Base-by-base conservation (phyloP, 495 filamentous ascomycete species). In the Physcia stellaris region DNA sequence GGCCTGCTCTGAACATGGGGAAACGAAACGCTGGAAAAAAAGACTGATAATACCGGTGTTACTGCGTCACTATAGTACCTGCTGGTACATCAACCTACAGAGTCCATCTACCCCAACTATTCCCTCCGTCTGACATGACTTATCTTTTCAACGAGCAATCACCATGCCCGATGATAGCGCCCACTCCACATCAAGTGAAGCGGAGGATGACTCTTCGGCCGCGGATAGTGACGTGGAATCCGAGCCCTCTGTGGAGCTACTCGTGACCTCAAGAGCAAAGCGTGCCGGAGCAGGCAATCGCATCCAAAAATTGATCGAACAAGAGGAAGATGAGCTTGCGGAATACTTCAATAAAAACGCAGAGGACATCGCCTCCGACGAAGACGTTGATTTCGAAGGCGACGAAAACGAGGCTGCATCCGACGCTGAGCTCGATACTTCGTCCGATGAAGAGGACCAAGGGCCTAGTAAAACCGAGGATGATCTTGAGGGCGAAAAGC, bases 261-360 rank as follows among this genome's bases (percentile, higher is more conserved):
- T 94, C 50, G 77, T 81, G 34, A 75, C 76, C 26, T 77, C 82
- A 32, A 78, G 88, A 47, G 70, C 70, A 39, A 83, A 79, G 56
- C 83, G 88, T 53, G 77, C 76, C 23, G 94, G 84, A 0, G 88
- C 88, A 15, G 88, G 88, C 33, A 86, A 79, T 44, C 74, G 84
- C 45, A 78, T 94, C 68, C 77, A 79, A 23, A 71, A 73, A 21
- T 75, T 95, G 45, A 63, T 94, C 32, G 77, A 79, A 17, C 79
- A 76, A 45, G 80, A 80, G 50, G 78, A 78, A 39, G 79, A 80
- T 36, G 78, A 85, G 32, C 82, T 86, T 35, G 68, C 85, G 23
- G 78, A 86, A 35, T 71, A 86, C 6, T 68, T 93, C 4, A n/a
- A n/a, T n/a, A n/a, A n/a, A n/a, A 92, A 90, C 45, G 75, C 80